Evolutionary conservation across 2,329 filamentous ascomycete genomes (phyloP).

Genomic region (Fusarium fracticaudum): DNA sequence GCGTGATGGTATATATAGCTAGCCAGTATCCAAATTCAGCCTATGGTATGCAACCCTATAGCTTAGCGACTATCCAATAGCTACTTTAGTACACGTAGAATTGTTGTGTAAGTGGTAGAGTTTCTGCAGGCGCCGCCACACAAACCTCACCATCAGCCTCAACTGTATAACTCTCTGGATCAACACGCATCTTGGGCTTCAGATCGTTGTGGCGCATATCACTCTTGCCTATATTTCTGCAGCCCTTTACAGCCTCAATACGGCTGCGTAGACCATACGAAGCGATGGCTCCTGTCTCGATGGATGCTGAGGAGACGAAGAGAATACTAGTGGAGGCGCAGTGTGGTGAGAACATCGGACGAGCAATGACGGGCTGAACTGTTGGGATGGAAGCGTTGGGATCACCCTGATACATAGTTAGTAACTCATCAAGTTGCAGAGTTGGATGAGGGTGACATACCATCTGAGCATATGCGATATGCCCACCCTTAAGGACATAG

Average conservation of each 20-base stretch:
- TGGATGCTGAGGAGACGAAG: constrained; percentile 81
- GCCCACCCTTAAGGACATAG: constrained; percentile 84
- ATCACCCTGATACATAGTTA: constrained; percentile 66
- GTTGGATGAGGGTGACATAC: constrained; percentile 56
- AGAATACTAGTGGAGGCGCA: constrained; percentile 79
- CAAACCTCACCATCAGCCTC: constrained; percentile 84
- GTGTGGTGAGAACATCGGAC: constrained; percentile 85
- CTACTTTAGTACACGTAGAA: constrained; percentile 77
- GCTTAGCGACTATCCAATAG: background rate
- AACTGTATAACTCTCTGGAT: constrained; percentile 89
- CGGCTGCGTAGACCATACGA: constrained; percentile 81
- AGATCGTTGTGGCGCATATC: constrained; percentile 92
- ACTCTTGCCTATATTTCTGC: constrained; percentile 78
- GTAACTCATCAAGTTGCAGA: background rate
- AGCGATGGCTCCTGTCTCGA: constrained; percentile 73
- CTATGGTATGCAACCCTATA: background rate
- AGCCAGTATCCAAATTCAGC: background rate
- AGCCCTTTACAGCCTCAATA: constrained; percentile 81
- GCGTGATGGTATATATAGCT: background rate
- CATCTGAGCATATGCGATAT: constrained; percentile 87
- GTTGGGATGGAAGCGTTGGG: constrained; percentile 88
- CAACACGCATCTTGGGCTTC: constrained; percentile 88
- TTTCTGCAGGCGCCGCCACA: constrained; percentile 75
- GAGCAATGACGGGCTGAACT: constrained; percentile 82
- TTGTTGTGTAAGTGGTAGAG: constrained; percentile 78